Conservation (phyloP, 345 rosid species). For the Eucalyptus marginata region DNA sequence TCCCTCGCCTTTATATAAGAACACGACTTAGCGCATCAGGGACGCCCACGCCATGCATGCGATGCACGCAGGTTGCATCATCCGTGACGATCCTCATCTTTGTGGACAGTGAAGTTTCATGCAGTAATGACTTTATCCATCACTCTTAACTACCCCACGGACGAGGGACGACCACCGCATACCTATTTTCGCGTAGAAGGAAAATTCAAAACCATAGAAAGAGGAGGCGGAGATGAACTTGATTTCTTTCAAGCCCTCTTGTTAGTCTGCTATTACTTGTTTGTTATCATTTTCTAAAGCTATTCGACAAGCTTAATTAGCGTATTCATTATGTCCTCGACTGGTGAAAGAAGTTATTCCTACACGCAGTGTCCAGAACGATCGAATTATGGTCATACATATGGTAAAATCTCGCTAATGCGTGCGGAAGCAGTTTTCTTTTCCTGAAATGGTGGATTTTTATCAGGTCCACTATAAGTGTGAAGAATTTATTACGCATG, state of each 20-base stretch:
- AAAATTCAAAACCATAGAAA: not conserved
- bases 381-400: not conserved
- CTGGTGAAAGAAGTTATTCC: not conserved
- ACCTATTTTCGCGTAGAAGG: not conserved
- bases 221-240: not conserved
- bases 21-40: not conserved
- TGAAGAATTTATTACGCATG: not conserved
- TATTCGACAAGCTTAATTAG: not conserved
- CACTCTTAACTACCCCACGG: not conserved
- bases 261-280: not conserved
- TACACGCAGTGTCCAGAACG: not conserved
- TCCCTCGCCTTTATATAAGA: too few relatives aligned
- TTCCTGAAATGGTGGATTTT: not conserved
- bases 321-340: not conserved
- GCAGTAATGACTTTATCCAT: not conserved
- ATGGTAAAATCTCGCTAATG: not conserved
- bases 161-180: not conserved
- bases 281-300: not conserved
- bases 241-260: not conserved
- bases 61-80: not conserved
- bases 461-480: not conserved
- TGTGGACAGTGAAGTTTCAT: not conserved
- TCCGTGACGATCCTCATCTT: not conserved
- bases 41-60: not conserved
- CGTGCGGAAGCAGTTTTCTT: not conserved